Percentiles rank a stretch among this genome's conserved stretches.
Conservation (phyloP, 2,329 filamentous ascomycete species). For the Periconia macrospinosa region DNA sequence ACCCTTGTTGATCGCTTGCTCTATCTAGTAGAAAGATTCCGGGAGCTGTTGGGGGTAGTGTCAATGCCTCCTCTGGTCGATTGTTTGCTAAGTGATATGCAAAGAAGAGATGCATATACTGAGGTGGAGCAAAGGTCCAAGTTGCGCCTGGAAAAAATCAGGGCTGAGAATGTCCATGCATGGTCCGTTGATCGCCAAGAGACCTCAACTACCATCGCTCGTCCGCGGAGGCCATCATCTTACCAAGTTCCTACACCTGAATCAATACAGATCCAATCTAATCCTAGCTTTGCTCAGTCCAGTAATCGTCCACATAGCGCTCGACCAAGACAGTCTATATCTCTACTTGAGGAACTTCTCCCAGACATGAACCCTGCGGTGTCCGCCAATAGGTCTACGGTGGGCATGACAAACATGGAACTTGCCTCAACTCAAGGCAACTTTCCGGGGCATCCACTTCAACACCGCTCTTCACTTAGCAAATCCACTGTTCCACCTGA, state of each 20-base stretch:
- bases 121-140: constrained; percentile 16
- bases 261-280: constrained; percentile 17
- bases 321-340: constrained; percentile 6
- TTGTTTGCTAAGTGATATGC: constrained; percentile 26
- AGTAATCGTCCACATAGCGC: constrained; percentile 2
- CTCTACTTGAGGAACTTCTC: constrained; percentile 19
- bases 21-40: constrained; percentile 28
- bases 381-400: not conserved
- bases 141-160: constrained; percentile 21
- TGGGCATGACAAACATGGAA: not conserved
- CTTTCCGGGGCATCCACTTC: constrained; percentile 23
- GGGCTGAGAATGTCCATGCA: constrained; percentile 11
- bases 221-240: constrained; percentile 3
- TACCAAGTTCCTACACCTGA: constrained; percentile 20
- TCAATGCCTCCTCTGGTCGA: constrained; percentile 31
- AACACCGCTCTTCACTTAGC: constrained; percentile 3
- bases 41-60: constrained; percentile 22
- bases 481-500: constrained; percentile 45
- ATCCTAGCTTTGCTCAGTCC: constrained; percentile 7
- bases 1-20: constrained; percentile 19
- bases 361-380: constrained; percentile 18
- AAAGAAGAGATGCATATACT: constrained; percentile 15
- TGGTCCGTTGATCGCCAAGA: constrained; percentile 13
- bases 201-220: not conserved
- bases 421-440: constrained; percentile 5